phyloP scores from a whole-genome alignment of 2,329 filamentous ascomycete genomes.

The Botrytis aclada region DNA sequence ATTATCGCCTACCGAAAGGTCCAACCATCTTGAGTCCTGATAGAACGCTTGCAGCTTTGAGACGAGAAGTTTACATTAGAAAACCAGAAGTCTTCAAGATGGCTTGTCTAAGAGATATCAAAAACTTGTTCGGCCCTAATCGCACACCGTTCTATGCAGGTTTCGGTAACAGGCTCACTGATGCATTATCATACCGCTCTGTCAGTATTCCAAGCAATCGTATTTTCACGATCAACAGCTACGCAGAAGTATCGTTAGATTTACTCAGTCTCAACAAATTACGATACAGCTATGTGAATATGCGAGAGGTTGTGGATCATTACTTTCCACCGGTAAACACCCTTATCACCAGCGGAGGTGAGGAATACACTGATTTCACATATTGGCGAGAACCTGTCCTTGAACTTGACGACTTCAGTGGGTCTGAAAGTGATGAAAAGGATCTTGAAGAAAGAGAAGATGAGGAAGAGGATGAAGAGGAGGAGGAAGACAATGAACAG shows the following conservation, averaged over 20 bases:
- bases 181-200: constrained; percentile 91
- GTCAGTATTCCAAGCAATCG: constrained; percentile 92
- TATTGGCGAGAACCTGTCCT: constrained; percentile 89
- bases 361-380: constrained; percentile 94
- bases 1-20: constrained; percentile 79
- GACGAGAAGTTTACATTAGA: constrained; percentile 88
- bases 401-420: constrained; percentile 84
- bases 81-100: constrained; percentile 99
- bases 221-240: constrained; percentile 98
- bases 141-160: constrained; percentile 91
- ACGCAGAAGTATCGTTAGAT: constrained; percentile 91
- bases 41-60: constrained; percentile 86
- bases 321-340: constrained; percentile 93
- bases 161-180: constrained; percentile 93
- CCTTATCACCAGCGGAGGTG: constrained; percentile 82
- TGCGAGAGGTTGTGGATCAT: constrained; percentile 95
- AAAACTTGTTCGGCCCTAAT: constrained; percentile 75
- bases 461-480: constrained; percentile 47
- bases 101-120: constrained; percentile 93
- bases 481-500: constrained; percentile 50
- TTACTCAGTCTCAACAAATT: constrained; percentile 88
- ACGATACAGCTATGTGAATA: constrained; percentile 94
- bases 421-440: constrained; percentile 66
- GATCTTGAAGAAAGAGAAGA: constrained; percentile 53
- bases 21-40: constrained; percentile 95